Percentiles rank a stretch among this genome's conserved stretches.
phyloP scores from a whole-genome alignment of 2,329 filamentous ascomycete genomes.

The Fusarium hainanense region DNA sequence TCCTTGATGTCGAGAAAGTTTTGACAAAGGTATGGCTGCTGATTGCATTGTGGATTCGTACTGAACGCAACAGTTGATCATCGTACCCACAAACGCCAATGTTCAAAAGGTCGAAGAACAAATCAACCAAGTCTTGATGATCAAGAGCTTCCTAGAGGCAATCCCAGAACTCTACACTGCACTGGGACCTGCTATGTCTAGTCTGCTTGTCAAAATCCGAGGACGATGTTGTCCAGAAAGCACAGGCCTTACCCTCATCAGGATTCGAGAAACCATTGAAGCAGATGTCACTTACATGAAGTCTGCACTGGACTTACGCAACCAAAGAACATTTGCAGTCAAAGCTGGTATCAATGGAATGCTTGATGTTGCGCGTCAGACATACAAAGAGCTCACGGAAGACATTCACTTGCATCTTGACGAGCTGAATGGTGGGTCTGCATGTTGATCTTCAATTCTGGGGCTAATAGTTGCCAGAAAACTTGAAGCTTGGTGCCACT shows the following conservation, averaged over 20 bases:
- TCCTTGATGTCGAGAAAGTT: conserved; percentile 82
- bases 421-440: conserved; percentile 69
- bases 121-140: conserved; percentile 85
- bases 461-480: conserved; percentile 53
- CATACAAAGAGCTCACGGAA: conserved; percentile 87
- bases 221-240: conserved; percentile 74
- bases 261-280: conserved; percentile 80
- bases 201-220: conserved; percentile 74
- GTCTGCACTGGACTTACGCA: conserved; percentile 84
- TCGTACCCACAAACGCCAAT: conserved; percentile 74
- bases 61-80: conserved; percentile 69
- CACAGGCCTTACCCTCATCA: conserved; percentile 67
- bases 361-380: conserved; percentile 87
- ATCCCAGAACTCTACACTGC: conserved; percentile 76
- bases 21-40: conserved; percentile 72
- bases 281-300: conserved; percentile 82
- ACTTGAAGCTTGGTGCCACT: conserved; percentile 69
- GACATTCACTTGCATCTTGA: conserved; percentile 79
- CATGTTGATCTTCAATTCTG: fast-evolving
- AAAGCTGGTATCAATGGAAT: conserved; percentile 86
- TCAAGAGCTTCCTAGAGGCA: conserved; percentile 82
- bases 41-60: fast-evolving
- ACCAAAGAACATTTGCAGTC: conserved; percentile 91
- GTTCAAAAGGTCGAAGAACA: conserved; percentile 80
- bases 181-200: conserved; percentile 70